A percentile compares a stretch with the other conserved stretches of the same genome.
phyloP scores from a whole-genome alignment of 2,329 filamentous ascomycete species.

The Colletotrichum sp. region DNA sequence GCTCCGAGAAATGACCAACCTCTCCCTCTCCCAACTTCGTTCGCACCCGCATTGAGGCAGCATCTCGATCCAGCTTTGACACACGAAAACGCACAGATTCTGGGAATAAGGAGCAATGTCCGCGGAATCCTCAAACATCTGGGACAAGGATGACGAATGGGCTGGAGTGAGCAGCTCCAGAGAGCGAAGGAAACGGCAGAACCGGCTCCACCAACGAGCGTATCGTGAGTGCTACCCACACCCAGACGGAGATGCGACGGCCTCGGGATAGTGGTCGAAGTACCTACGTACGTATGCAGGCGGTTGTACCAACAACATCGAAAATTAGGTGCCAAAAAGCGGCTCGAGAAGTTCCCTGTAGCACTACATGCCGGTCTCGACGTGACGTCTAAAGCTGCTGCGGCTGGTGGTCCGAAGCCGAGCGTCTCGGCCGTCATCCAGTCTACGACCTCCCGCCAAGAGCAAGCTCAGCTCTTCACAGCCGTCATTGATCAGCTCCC shows the following conservation, averaged over 20 bases:
- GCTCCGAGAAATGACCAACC: background rate
- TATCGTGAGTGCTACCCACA: conserved; percentile 16
- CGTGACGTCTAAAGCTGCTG: background rate
- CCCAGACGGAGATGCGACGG: background rate
- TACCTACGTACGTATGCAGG: background rate
- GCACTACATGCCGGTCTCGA: background rate
- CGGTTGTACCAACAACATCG: background rate
- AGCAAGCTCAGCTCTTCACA: background rate
- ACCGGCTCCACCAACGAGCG: conserved; percentile 30
- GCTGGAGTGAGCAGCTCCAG: conserved; percentile 24
- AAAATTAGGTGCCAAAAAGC: background rate
- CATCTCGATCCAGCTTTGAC: background rate
- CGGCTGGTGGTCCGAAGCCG: background rate
- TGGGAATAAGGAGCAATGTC: background rate
- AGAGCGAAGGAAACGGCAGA: conserved; percentile 28
- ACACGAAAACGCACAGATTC: background rate
- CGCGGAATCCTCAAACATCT: background rate
- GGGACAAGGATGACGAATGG: conserved; percentile 27
- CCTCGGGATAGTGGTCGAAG: background rate
- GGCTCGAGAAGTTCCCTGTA: background rate
- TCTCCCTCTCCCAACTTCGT: background rate
- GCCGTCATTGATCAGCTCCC: background rate
- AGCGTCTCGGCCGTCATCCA: background rate
- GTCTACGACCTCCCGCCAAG: background rate
- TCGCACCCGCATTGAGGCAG: background rate